phyloP scores from a whole-genome alignment of 2,329 filamentous ascomycete species.

The Apiospora kogelbergensis region DNA sequence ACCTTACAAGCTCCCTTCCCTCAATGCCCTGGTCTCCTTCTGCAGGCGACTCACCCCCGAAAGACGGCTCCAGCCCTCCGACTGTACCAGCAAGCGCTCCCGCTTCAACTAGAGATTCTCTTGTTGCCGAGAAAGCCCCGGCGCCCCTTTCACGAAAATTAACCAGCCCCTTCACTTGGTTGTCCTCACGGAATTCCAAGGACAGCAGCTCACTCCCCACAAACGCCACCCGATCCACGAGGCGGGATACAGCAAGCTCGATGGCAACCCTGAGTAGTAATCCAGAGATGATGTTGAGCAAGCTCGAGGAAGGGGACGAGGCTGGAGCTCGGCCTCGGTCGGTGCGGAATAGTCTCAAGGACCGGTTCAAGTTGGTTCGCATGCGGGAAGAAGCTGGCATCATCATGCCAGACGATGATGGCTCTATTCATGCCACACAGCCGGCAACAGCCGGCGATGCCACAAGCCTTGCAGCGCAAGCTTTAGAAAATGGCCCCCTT shows the following conservation, averaged over 20 bases:
- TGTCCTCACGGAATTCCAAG: slow-evolving; percentile 65
- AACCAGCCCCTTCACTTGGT: slow-evolving; percentile 84
- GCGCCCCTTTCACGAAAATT: slow-evolving; percentile 62
- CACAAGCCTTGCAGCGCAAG: slow-evolving; percentile 33
- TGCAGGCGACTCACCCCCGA: slow-evolving; percentile 50
- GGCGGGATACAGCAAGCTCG: slow-evolving; percentile 78
- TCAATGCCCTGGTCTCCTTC: slow-evolving; percentile 71
- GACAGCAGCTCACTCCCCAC: slow-evolving; percentile 58
- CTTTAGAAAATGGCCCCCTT: slow-evolving; percentile 29
- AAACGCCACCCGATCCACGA: slow-evolving; percentile 39
- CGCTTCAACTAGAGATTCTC: slow-evolving; percentile 21
- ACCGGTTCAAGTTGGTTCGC: slow-evolving; percentile 76
- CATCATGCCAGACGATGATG: slow-evolving; percentile 39
- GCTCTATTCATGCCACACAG: slow-evolving; percentile 19
- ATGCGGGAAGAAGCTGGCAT: slow-evolving; percentile 71
- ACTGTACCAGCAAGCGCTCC: slow-evolving; percentile 16
- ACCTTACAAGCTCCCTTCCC: slow-evolving; percentile 70
- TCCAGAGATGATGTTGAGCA: slow-evolving; percentile 74
- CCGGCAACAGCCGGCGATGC: slow-evolving; percentile 44
- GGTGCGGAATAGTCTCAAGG: slow-evolving; percentile 66
- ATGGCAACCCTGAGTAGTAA: slow-evolving; percentile 78
- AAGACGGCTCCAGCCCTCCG: slow-evolving; percentile 33
- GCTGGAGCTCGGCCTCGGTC: slow-evolving; percentile 43
- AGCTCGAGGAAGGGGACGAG: slow-evolving; percentile 71
- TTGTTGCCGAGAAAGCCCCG: slow-evolving; percentile 33